Conservation (phyloP, 2,329 filamentous ascomycete species). For the Penicillium sp. region DNA sequence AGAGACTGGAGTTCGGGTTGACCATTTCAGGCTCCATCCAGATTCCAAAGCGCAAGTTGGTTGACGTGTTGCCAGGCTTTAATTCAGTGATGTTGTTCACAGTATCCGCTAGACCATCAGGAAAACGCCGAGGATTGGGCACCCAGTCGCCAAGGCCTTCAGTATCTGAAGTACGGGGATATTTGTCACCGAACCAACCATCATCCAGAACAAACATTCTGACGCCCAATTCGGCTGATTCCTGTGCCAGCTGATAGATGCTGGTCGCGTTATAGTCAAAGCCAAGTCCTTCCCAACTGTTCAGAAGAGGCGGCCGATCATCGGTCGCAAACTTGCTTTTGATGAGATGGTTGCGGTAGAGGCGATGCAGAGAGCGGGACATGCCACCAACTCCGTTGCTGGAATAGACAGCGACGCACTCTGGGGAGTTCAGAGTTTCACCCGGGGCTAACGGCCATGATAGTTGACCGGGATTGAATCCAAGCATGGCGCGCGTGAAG, state of each 20-base stretch:
- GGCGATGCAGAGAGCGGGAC: slow-evolving; percentile 61
- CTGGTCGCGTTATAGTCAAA: slow-evolving; percentile 60
- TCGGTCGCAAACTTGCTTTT: slow-evolving; percentile 55
- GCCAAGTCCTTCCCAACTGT: slow-evolving; percentile 65
- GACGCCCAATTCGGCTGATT: slow-evolving; percentile 60
- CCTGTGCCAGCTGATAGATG: slow-evolving; percentile 56
- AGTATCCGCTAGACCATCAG: slow-evolving; percentile 55
- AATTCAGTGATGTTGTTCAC: slow-evolving; percentile 55
- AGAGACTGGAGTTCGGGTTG: slow-evolving; percentile 62
- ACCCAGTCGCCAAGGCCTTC: slow-evolving; percentile 65
- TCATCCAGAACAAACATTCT: slow-evolving; percentile 66
- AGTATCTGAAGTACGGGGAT: slow-evolving; percentile 59
- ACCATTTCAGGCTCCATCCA: slow-evolving; percentile 72
- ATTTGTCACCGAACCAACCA: slow-evolving; percentile 66
- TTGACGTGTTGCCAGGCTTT: slow-evolving; percentile 48
- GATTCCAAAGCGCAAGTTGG: slow-evolving; percentile 60
- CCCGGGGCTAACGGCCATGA: slow-evolving; percentile 59
- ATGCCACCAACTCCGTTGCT: slow-evolving; percentile 60
- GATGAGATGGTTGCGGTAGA: slow-evolving; percentile 64
- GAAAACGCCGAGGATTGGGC: slow-evolving; percentile 60
- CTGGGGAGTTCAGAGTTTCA: slow-evolving; percentile 56
- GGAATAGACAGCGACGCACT: slow-evolving; percentile 64
- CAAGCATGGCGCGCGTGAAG: slow-evolving; percentile 60
- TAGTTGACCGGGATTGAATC: slow-evolving; percentile 61
- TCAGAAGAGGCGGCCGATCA: slow-evolving; percentile 58